Evolutionary conservation across 192 early-diverging fungal genomes (phyloP), one percentile per base, ranked within the genome.

Genomic region (Backusella mclennaniae): DNA sequence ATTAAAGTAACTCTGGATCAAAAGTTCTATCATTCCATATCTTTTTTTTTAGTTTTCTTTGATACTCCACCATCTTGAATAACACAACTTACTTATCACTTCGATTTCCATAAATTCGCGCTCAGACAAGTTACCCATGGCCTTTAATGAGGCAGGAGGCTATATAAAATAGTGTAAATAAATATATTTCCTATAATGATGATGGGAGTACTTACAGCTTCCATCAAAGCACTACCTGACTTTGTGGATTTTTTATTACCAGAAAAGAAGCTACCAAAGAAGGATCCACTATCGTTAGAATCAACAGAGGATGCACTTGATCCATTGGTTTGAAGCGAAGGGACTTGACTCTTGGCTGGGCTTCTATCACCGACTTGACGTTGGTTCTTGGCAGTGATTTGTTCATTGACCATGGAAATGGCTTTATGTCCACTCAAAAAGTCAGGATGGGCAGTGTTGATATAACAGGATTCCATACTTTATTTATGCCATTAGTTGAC

Each of bases 371-470:
- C 33, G 33, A 33, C 2, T 66, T 71, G 49, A 31, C 71, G 44
- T 82, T 86, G 71, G 69, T 67, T 66, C 15, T 49, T 44, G 78
- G 82, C 38, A 78, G 35, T n/a, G 9, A 81, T 75, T 44, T 79
- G 77, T 66, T 98, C 98, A 70, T 91, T 93, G 83, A 98, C 93
- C 71, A 97, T 89, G 31, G 95, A 89, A 89, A 97, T 95, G 6
- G 97, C 96, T 77, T 92, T 93, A 87, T 99, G 97, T 36, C 98
- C 98, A 79, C 91, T 96, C 80, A 99, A 88, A 85, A 99, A 99
- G 81, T 99, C 97, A 6, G 97, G 97, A 81, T 99, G 98, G 6
- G 88, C 97, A 9, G 98, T 99, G 88, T 99, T 99, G 86, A 99
- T 92, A 83, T 99, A 99, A 81, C 90, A 91, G 19, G 93, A 87